Conservation (phyloP, 768 basidiomycete species). For the Termitomyces sp. region DNA sequence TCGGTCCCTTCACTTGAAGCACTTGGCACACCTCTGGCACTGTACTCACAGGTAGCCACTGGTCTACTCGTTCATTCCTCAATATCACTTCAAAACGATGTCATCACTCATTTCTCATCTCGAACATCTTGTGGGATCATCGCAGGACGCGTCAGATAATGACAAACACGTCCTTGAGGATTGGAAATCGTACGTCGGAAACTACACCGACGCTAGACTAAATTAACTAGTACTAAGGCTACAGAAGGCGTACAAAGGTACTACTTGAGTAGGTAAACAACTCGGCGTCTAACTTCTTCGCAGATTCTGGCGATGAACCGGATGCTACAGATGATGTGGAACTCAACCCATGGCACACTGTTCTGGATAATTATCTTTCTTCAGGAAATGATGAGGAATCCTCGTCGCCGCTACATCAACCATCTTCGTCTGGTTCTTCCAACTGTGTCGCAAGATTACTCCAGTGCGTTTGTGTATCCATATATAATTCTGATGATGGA, state of each 20-base stretch:
- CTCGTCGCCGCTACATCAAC: background rate
- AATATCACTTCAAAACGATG: background rate
- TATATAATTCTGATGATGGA: background rate
- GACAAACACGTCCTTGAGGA: slow-evolving; percentile 22
- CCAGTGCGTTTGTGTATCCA: slow-evolving; percentile 16
- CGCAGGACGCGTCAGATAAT: slow-evolving; percentile 16
- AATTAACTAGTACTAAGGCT: slow-evolving; percentile 8
- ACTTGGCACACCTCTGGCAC: background rate
- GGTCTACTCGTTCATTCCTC: background rate
- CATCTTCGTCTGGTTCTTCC: background rate
- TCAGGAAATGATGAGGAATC: background rate
- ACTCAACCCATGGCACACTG: slow-evolving; percentile 21
- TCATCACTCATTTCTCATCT: slow-evolving; percentile 18
- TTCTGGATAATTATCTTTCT: slow-evolving; percentile 25
- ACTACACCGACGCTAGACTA: background rate
- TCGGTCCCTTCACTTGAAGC: background rate
- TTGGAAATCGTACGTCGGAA: slow-evolving; percentile 24
- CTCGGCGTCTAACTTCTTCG: background rate
- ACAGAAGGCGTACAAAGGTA: slow-evolving; percentile 6
- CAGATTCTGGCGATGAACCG: slow-evolving; percentile 5
- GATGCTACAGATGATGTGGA: slow-evolving; percentile 5
- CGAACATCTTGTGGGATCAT: slow-evolving; percentile 22
- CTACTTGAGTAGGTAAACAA: too few relatives aligned
- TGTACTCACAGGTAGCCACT: background rate
- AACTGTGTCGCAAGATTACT: slow-evolving; percentile 15